These are phyloP conservation scores for Pseudofabraea citricarpa DNA, from an alignment of 2,329 filamentous ascomycete species.

Conservation along the genomic window DNA sequence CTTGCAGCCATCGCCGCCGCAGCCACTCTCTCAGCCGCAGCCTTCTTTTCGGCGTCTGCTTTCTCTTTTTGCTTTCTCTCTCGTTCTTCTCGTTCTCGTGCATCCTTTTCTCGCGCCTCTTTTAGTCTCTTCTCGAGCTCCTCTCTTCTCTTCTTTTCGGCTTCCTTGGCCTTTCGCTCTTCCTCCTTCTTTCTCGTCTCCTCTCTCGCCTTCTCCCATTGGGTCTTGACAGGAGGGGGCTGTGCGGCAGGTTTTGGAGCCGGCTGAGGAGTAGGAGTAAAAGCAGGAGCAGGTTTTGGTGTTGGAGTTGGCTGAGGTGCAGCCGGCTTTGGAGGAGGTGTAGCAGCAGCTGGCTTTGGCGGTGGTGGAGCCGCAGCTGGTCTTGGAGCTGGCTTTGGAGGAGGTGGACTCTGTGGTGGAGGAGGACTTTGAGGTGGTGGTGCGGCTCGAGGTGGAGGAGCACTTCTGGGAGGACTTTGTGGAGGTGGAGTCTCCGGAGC, in stretches of 20 bases:
- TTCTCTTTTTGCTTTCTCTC: slow-evolving; percentile 13
- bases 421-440: slow-evolving; percentile 4
- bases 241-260: slow-evolving; percentile 2
- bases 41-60: slow-evolving; percentile 18
- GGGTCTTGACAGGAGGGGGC: slow-evolving; percentile 35
- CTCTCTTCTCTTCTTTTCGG: slow-evolving; percentile 55
- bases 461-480: slow-evolving; percentile 22
- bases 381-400: slow-evolving; percentile 15
- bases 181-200: slow-evolving; percentile 64
- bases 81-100: slow-evolving; percentile 34
- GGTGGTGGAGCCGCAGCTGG: slow-evolving; percentile 13
- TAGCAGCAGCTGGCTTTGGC: slow-evolving; percentile 1
- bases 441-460: slow-evolving; percentile 22
- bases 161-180: slow-evolving; percentile 56
- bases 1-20: slow-evolving; percentile 13
- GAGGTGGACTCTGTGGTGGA: slow-evolving; percentile 14
- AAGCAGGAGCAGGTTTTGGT: slow-evolving; percentile 5
- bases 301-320: slow-evolving; percentile 8
- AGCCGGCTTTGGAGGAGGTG: slow-evolving; percentile 8
- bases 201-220: slow-evolving; percentile 67
- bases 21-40: slow-evolving; percentile 16
- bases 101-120: slow-evolving; percentile 53
- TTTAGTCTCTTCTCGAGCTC: slow-evolving; percentile 48
- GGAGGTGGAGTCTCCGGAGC: not conserved
- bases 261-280: slow-evolving; percentile 16